Percentiles rank a stretch among this genome's conserved stretches.
Evolutionary conservation across 805 yeast genomes (phyloP).

Genomic region (Torulaspora delbrueckii): DNA sequence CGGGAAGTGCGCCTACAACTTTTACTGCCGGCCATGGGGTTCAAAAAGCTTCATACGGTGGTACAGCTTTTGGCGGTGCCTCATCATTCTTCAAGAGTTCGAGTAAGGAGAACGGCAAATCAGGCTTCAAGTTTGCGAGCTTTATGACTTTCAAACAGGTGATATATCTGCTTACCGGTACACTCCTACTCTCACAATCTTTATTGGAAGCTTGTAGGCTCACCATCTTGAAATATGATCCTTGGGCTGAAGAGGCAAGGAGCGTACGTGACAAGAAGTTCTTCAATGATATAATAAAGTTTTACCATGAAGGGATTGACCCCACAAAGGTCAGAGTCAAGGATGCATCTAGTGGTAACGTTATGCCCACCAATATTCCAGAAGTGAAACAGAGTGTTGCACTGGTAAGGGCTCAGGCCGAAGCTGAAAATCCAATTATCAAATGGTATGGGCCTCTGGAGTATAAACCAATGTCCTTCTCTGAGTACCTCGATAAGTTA

Average conservation of each 20-base stretch:
- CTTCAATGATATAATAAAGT: conserved; percentile 33
- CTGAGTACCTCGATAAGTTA: conserved; percentile 36
- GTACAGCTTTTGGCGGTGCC: conserved; percentile 21
- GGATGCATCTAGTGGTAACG: conserved; percentile 30
- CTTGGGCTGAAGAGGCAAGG: conserved; percentile 68
- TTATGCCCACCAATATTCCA: conserved; percentile 28
- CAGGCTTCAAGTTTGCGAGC: conserved; percentile 26
- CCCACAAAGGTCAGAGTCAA: conserved; percentile 34
- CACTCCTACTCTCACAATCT: conserved; percentile 47
- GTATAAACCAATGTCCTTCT: conserved; percentile 47
- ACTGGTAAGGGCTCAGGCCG: conserved; percentile 40
- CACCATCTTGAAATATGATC: conserved; percentile 46
- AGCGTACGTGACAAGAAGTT: conserved; percentile 43
- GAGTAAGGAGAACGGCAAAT: conserved; percentile 17
- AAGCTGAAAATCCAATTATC: conserved; percentile 44
- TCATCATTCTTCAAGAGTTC: conserved; percentile 20
- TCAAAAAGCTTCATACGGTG: conserved; percentile 5
- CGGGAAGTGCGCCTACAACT: neutral
- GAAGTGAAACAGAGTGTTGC: conserved; percentile 38
- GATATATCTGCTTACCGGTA: conserved; percentile 40
- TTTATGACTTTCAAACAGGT: conserved; percentile 32
- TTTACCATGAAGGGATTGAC: conserved; percentile 36
- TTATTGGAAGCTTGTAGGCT: conserved; percentile 54
- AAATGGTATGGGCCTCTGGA: conserved; percentile 67
- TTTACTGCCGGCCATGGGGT: neutral